phyloP scores from a whole-genome alignment of 345 rosid species.

The Xanthoceras sorbifolium region DNA sequence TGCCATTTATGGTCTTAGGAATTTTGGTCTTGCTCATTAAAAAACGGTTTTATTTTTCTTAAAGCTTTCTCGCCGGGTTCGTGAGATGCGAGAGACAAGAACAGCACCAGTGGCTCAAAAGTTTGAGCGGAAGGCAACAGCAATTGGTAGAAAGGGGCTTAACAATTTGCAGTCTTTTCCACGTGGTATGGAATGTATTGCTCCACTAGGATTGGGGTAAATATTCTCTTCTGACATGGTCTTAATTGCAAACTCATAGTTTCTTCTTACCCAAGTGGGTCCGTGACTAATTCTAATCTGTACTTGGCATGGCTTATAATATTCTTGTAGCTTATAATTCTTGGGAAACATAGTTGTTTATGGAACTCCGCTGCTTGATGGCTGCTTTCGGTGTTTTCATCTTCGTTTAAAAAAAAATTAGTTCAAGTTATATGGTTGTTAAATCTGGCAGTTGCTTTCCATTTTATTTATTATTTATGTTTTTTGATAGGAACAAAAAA shows the following conservation, averaged over 20 bases:
- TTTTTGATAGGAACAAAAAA: not conserved
- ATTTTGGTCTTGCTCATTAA: not conserved
- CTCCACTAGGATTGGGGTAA: slow-evolving; percentile 94
- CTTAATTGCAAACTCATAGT: not conserved
- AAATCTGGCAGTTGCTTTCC: slow-evolving; percentile 13
- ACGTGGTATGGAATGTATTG: slow-evolving; percentile 96
- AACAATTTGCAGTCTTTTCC: slow-evolving; percentile 76
- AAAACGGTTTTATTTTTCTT: slow-evolving; percentile 26
- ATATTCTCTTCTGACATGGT: slow-evolving; percentile 17
- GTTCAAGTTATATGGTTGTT: slow-evolving; percentile 10
- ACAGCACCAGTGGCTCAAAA: slow-evolving; percentile 79
- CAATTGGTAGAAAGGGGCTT: slow-evolving; percentile 47
- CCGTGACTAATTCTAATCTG: not conserved
- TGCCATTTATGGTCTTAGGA: too few species aligned
- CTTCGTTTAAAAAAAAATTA: slow-evolving; percentile 1
- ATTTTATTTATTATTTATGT: too few species aligned
- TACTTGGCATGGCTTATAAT: not conserved
- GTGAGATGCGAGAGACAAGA: slow-evolving; percentile 92
- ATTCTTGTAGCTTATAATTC: not conserved
- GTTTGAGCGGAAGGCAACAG: slow-evolving; percentile 60
- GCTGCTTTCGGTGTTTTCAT: not conserved
- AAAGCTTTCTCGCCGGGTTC: slow-evolving; percentile 92
- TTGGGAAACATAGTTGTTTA: not conserved
- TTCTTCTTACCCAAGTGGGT: not conserved
- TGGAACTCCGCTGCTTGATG: not conserved